Evolutionary conservation across 2,329 filamentous ascomycete genomes (phyloP), one percentile per base, ranked within the genome.

Genomic region (Nectriaceae sp.): DNA sequence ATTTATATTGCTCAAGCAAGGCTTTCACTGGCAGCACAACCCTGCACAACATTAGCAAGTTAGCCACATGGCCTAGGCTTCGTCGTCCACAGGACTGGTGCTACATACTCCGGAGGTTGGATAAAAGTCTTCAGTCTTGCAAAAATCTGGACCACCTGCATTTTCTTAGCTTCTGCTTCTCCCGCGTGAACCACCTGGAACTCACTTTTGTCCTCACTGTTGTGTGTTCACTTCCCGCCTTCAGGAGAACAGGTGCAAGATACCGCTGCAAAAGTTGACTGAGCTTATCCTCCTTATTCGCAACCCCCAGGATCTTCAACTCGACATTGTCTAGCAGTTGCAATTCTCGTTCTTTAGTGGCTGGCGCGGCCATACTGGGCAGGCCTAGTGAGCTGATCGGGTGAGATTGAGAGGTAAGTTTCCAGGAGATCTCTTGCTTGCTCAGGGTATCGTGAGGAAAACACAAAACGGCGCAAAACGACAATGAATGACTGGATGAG

Each of bases 1-100:
- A 63, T 68, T 95, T 96, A 77, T 96, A 97, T 67, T 97, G 94
- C 59, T 91, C 87, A 46, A 97, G 70, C 16, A 99, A 77, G 15
- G 85, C 83, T n/a, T 83, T 80, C 11, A 97, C 91, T 0, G 94
- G 94, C 5, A 99, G 75, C 45, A 92, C 78, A 55, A 97, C 84
- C 41, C 79, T 80, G 53, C 53, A 18, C 11, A 11, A 3, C 11
- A 33, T 61, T 22, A 59, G 57, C 21, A 21, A 29, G 13, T 13
- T 13, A 29, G 13, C 24, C 24, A 29, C 24, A 29, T n/a, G n/a
- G 24, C 13, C 24, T 6, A 6, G 24, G 24, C 24, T 29, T n/a
- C n/a, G n/a, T n/a, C n/a, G n/a, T n/a, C n/a, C n/a, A 21, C 26
- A 41, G 21, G 4, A 21, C 21, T 40, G 15, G 24, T 15, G 8